Evolutionary conservation across 2,329 filamentous ascomycete species (phyloP).

Genomic region (Diaporthe citriasiana): DNA sequence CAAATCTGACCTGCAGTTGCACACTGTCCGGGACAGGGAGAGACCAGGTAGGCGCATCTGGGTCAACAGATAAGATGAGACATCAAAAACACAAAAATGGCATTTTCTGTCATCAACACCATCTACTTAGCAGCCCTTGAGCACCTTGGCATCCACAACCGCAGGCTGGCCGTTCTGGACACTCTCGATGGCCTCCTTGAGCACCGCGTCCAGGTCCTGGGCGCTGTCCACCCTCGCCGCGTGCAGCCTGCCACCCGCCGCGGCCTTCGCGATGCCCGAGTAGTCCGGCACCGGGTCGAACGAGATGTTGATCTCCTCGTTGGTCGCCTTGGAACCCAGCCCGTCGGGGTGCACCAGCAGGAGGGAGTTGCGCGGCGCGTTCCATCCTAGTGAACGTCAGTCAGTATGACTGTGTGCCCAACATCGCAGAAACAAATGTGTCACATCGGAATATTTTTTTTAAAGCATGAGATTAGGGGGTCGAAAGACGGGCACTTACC

Average conservation of each 20-base stretch:
- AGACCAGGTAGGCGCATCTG: not conserved
- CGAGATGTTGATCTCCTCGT: slow-evolving; percentile 74
- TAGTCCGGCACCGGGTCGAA: slow-evolving; percentile 72
- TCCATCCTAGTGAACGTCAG: slow-evolving; percentile 62
- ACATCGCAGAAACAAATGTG: not conserved
- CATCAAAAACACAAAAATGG: too few relatives aligned
- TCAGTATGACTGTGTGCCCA: not conserved
- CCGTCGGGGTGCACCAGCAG: slow-evolving; percentile 72
- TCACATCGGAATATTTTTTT: too few relatives aligned
- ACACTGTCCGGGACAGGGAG: too few relatives aligned
- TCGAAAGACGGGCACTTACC: slow-evolving; percentile 51
- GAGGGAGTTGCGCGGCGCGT: slow-evolving; percentile 70
- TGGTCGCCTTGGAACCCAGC: slow-evolving; percentile 66
- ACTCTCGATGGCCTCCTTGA: slow-evolving; percentile 64
- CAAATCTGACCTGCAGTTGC: not conserved
- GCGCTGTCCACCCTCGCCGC: slow-evolving; percentile 63
- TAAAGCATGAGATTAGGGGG: not conserved
- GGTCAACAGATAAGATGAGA: not conserved
- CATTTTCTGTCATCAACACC: not conserved
- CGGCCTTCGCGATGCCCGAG: slow-evolving; percentile 72
- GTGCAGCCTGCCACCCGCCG: slow-evolving; percentile 67
- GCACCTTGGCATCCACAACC: slow-evolving; percentile 68
- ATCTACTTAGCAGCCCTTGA: slow-evolving; percentile 44
- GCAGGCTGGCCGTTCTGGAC: slow-evolving; percentile 66
- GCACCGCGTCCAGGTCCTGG: slow-evolving; percentile 60